phyloP scores from a whole-genome alignment of 768 basidiomycete species.

The Tylopilus rubrobrunneus region DNA sequence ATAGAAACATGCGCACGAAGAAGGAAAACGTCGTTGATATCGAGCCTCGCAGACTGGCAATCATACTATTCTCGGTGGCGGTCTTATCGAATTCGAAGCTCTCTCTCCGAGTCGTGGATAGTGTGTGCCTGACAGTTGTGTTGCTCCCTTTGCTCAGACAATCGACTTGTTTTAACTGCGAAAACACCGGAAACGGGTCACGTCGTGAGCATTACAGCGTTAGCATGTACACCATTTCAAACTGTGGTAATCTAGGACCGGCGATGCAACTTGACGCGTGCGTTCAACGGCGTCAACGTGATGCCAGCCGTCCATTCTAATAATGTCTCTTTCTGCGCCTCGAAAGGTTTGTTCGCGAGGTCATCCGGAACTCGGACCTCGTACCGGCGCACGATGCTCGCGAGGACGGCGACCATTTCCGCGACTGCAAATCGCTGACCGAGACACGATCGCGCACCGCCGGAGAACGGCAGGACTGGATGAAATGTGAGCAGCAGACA shows the following conservation, averaged over 20 bases:
- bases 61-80: too few relatives aligned
- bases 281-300: slow-evolving; percentile 33
- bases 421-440: slow-evolving; percentile 46
- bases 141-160: too few relatives aligned
- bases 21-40: too few relatives aligned
- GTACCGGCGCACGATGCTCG: slow-evolving; percentile 41
- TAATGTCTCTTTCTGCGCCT: slow-evolving; percentile 32
- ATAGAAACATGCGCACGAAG: too few relatives aligned
- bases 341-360: slow-evolving; percentile 25
- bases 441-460: slow-evolving; percentile 44
- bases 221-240: too few relatives aligned
- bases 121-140: too few relatives aligned
- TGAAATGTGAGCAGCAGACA: neutral
- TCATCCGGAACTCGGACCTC: slow-evolving; percentile 38
- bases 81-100: too few relatives aligned
- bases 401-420: slow-evolving; percentile 40
- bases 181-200: too few relatives aligned
- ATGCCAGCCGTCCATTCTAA: slow-evolving; percentile 36
- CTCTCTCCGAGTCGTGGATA: too few relatives aligned
- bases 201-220: too few relatives aligned
- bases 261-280: slow-evolving; percentile 21
- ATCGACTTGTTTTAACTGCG: too few relatives aligned
- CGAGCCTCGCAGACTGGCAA: too few relatives aligned
- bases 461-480: slow-evolving; percentile 43
- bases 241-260: slow-evolving; percentile 1